phyloP scores from a whole-genome alignment of 768 basidiomycete genomes.

The Panaeolus cyanescens region DNA sequence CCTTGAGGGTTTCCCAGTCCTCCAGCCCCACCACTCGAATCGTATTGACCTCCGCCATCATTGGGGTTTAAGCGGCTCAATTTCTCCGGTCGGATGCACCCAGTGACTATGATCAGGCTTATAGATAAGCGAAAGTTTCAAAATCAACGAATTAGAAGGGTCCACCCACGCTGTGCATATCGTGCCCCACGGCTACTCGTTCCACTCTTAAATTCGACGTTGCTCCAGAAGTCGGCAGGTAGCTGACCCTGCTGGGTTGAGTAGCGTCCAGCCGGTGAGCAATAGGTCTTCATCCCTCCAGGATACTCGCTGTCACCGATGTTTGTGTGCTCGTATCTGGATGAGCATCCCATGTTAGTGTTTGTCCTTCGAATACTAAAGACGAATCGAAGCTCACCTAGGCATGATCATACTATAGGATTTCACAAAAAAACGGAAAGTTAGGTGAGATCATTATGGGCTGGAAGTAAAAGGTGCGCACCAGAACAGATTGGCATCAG shows the following conservation, averaged over 20 bases:
- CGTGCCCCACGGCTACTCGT: conserved; percentile 39
- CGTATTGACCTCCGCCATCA: conserved; percentile 57
- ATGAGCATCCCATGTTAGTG: too few species aligned
- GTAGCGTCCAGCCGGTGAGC: conserved; percentile 44
- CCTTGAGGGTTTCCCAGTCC: conserved; percentile 52
- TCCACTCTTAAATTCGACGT: conserved; percentile 49
- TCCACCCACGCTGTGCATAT: conserved; percentile 44
- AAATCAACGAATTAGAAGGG: not conserved
- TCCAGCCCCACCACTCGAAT: conserved; percentile 53
- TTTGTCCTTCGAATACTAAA: not conserved
- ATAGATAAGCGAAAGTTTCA: not conserved
- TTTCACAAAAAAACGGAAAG: not conserved
- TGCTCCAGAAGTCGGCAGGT: conserved; percentile 50
- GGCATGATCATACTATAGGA: conserved; percentile 48
- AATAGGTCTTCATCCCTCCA: conserved; percentile 57
- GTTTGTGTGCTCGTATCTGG: conserved; percentile 50
- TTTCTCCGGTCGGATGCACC: conserved; percentile 48
- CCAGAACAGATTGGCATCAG: conserved; percentile 44
- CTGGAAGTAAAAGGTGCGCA: conserved; percentile 23
- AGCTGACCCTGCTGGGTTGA: conserved; percentile 47
- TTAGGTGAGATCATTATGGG: not conserved
- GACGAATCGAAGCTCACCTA: conserved; percentile 23
- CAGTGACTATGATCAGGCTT: conserved; percentile 42
- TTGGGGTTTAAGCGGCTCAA: conserved; percentile 44
- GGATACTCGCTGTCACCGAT: conserved; percentile 57